Evolutionary conservation across 257 asterid genomes (phyloP).

Genomic region (Plantago major): DNA sequence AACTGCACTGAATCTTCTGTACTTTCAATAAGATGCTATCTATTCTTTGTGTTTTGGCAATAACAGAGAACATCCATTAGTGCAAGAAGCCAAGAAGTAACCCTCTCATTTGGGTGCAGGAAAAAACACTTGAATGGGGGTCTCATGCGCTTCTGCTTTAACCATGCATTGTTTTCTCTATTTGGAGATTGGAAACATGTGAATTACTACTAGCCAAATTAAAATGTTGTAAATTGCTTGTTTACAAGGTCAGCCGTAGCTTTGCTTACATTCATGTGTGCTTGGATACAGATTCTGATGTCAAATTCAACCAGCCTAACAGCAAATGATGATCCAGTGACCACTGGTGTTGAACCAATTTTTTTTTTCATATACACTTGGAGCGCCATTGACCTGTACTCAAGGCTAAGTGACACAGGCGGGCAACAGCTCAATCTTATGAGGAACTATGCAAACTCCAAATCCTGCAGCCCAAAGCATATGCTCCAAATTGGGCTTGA

Average conservation of each 20-base stretch:
- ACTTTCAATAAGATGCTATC: too few relatives aligned
- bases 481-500: constrained; percentile 78
- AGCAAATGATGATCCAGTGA: constrained; percentile 32
- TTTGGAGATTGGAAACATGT: too few relatives aligned
- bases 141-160: too few relatives aligned
- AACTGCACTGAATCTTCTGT: too few relatives aligned
- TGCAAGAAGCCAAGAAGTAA: too few relatives aligned
- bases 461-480: constrained; percentile 54
- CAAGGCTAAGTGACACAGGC: constrained; percentile 60
- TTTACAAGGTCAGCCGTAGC: not conserved
- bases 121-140: too few relatives aligned
- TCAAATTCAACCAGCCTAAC: constrained; percentile 32
- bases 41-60: too few relatives aligned
- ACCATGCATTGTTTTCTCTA: too few relatives aligned
- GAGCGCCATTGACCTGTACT: constrained; percentile 67
- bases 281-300: constrained; percentile 53
- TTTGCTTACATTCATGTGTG: constrained; percentile 10
- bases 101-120: too few relatives aligned
- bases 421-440: constrained; percentile 66
- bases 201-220: not conserved
- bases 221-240: not conserved
- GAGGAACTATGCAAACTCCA: constrained; percentile 55
- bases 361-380: constrained; percentile 75
- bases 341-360: constrained; percentile 39
- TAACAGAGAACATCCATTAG: too few relatives aligned